Conservation (phyloP, 352 stramenopile genomes). For the Pythium vanterpoolii region DNA sequence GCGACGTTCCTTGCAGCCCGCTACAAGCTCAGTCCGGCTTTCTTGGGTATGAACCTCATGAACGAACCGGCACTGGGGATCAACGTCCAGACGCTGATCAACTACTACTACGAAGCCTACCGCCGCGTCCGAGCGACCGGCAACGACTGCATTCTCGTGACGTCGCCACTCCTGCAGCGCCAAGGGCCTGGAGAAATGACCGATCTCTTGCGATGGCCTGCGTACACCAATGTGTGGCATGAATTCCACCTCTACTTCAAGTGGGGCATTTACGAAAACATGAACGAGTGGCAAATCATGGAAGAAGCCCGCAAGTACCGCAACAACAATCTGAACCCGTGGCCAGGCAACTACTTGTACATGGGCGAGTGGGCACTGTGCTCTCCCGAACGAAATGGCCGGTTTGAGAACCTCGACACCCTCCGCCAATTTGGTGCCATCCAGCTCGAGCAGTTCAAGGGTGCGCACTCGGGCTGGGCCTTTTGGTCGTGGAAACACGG, state of each 20-base stretch:
- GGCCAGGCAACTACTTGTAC: constrained; percentile 38
- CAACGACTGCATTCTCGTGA: constrained; percentile 45
- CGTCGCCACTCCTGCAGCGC: constrained; percentile 39
- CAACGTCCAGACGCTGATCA: constrained; percentile 20
- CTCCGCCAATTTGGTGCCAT: constrained; percentile 14
- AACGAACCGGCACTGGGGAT: constrained; percentile 39
- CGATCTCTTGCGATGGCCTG: constrained; percentile 30
- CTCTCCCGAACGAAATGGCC: constrained; percentile 16
- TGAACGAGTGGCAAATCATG: constrained; percentile 27
- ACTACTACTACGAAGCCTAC: constrained; percentile 49
- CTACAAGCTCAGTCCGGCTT: constrained; percentile 45
- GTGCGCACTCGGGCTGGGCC: constrained; percentile 23
- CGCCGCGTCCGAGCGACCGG: constrained; percentile 30
- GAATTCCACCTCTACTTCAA: constrained; percentile 59
- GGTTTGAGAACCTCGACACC: constrained; percentile 5
- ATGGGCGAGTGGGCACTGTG: constrained; percentile 45
- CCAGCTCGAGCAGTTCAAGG: constrained; percentile 26
- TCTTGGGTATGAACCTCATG: constrained; percentile 52
- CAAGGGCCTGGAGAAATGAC: constrained; percentile 27
- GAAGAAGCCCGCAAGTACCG: constrained; percentile 1
- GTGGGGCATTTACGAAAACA: constrained; percentile 30
- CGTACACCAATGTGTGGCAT: constrained; percentile 56
- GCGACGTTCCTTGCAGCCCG: constrained; percentile 37
- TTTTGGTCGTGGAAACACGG: constrained; percentile 32
- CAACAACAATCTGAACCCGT: constrained; percentile 2